These are phyloP conservation scores for Penicillium decumbens DNA, from an alignment of 2,329 filamentous ascomycete genomes.

Conservation along the genomic window DNA sequence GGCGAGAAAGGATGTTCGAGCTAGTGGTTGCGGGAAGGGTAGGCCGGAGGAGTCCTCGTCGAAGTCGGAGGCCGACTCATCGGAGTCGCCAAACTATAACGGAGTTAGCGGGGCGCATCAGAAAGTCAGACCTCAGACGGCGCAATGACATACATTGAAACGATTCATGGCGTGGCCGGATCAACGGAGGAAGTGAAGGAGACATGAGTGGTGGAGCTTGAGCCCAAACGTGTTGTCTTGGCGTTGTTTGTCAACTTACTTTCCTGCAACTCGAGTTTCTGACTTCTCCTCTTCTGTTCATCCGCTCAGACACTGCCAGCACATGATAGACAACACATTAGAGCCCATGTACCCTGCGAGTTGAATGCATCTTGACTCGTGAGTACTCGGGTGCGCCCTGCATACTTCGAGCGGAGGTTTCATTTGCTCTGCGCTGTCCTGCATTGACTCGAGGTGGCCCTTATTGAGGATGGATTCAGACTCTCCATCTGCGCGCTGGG, in stretches of 20 bases:
- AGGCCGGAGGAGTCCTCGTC: constrained; percentile 63
- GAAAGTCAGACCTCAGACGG: neutral
- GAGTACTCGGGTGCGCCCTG: constrained; percentile 14
- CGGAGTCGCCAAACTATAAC: constrained; percentile 42
- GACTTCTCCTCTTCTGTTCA: neutral
- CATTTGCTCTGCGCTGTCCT: constrained; percentile 16
- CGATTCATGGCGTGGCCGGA: constrained; percentile 27
- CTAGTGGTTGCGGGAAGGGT: constrained; percentile 81
- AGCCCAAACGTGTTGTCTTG: constrained; percentile 20
- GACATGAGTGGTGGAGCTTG: constrained; percentile 9
- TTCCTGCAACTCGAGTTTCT: neutral
- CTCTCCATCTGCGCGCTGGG: constrained; percentile 25
- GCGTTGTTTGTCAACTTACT: constrained; percentile 10
- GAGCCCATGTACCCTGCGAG: constrained; percentile 13
- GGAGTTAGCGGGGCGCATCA: neutral
- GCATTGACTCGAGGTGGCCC: constrained; percentile 10
- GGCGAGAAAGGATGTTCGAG: constrained; percentile 74
- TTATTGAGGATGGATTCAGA: constrained; percentile 33
- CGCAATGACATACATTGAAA: constrained; percentile 29
- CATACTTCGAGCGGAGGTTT: constrained; percentile 18
- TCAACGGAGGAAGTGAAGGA: constrained; percentile 6
- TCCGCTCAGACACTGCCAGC: constrained; percentile 7
- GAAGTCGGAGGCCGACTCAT: constrained; percentile 46
- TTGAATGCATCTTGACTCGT: constrained; percentile 18
- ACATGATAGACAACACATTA: constrained; percentile 15